A percentile compares a stretch with the other conserved stretches of the same genome.
Conservation (phyloP, 2,329 filamentous ascomycete species). For the Podosphaera fusca region DNA sequence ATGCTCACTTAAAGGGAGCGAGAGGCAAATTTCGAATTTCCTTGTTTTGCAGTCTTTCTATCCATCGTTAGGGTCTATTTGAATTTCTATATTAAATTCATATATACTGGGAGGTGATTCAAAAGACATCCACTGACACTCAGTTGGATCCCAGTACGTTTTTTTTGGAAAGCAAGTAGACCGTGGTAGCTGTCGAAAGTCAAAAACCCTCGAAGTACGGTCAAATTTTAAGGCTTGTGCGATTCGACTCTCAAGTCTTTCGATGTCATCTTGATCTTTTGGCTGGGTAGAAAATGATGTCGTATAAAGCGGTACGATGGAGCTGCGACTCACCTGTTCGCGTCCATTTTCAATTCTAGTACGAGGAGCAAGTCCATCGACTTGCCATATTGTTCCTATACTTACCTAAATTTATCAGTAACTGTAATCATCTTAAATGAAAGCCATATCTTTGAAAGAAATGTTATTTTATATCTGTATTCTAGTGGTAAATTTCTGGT, state of each 20-base stretch:
- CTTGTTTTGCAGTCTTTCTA: conserved; percentile 12
- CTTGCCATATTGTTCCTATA: conserved; percentile 49
- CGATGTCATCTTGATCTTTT: conserved; percentile 32
- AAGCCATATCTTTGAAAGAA: too few relatives aligned
- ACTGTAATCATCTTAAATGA: background rate
- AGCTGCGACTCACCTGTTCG: conserved; percentile 43
- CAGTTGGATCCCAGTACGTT: conserved; percentile 5
- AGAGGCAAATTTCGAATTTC: conserved; percentile 31
- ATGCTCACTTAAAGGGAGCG: conserved; percentile 51
- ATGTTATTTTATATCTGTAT: too few relatives aligned
- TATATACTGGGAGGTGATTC: conserved; percentile 8
- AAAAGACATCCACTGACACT: conserved; percentile 9
- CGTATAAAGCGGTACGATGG: conserved; percentile 43
- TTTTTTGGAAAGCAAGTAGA: conserved; percentile 6
- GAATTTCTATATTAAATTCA: background rate
- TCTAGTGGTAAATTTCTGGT: too few relatives aligned
- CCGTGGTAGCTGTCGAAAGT: conserved; percentile 19
- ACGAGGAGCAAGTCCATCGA: conserved; percentile 44
- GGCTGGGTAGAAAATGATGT: conserved; percentile 24
- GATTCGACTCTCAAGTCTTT: conserved; percentile 50
- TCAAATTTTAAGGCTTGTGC: conserved; percentile 67
- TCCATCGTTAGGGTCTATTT: background rate
- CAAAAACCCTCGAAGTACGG: conserved; percentile 40
- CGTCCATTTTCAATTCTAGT: conserved; percentile 36
- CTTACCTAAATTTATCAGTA: conserved; percentile 26